Conservation (phyloP, 2,329 filamentous ascomycete species). For the Ophiostoma fasciatum region DNA sequence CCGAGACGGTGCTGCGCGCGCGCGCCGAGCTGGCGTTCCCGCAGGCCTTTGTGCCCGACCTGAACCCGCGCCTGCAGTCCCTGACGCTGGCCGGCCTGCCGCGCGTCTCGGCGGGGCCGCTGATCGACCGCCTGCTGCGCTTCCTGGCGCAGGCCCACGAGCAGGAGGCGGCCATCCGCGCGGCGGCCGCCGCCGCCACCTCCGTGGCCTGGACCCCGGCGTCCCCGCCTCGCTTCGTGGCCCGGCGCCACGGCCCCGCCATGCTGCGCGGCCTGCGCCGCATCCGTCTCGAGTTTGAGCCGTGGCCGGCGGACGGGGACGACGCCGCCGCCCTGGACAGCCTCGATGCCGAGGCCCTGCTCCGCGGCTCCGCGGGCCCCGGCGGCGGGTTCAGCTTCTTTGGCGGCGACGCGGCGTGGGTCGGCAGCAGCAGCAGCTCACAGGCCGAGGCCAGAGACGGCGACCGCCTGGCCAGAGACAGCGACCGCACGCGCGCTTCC, state of each 20-base stretch:
- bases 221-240: too few species aligned
- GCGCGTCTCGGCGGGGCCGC: slow-evolving; percentile 32
- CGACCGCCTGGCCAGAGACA: slow-evolving; percentile 7
- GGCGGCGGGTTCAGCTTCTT: slow-evolving; percentile 32
- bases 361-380: slow-evolving; percentile 21
- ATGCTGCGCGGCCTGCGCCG: slow-evolving; percentile 36
- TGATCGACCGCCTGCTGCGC: slow-evolving; percentile 29
- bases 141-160: slow-evolving; percentile 32
- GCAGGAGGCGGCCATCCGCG: slow-evolving; percentile 33
- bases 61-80: slow-evolving; percentile 38
- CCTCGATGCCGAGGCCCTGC: slow-evolving; percentile 27
- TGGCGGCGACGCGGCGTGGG: slow-evolving; percentile 16
- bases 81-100: slow-evolving; percentile 41
- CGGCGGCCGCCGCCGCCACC: slow-evolving; percentile 4
- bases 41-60: slow-evolving; percentile 34
- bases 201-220: too few species aligned
- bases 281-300: slow-evolving; percentile 39
- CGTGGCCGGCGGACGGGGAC: slow-evolving; percentile 21
- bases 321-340: slow-evolving; percentile 16
- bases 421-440: too few species aligned
- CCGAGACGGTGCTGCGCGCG: slow-evolving; percentile 29
- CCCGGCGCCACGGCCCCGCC: slow-evolving; percentile 22
- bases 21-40: slow-evolving; percentile 32
- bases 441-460: too few species aligned
- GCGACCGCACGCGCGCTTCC: too few species aligned